Evolutionary conservation across 2,329 filamentous ascomycete species (phyloP).

Genomic region (Helicocarpus griseus): DNA sequence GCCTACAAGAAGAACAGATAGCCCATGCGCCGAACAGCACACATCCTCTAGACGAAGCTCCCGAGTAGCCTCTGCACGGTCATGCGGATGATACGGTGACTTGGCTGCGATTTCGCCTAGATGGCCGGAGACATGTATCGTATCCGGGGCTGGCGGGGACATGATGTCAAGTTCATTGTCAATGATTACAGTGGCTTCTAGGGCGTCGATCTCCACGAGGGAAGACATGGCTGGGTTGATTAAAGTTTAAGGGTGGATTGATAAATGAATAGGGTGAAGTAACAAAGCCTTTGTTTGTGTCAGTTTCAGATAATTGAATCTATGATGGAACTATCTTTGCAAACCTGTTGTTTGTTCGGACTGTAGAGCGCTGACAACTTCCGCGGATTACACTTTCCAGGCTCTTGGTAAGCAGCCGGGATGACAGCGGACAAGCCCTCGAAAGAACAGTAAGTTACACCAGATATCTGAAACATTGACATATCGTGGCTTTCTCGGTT

Average conservation of each 20-base stretch:
- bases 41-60: slow-evolving; percentile 43
- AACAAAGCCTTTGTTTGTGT: neutral
- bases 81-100: slow-evolving; percentile 23
- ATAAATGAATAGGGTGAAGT: neutral
- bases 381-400: no score
- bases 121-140: slow-evolving; percentile 34
- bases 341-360: no score
- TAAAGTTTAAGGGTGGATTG: neutral
- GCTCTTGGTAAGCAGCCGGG: no score
- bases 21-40: slow-evolving; percentile 46
- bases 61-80: slow-evolving; percentile 33
- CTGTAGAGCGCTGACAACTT: no score
- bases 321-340: no score
- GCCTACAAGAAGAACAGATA: slow-evolving; percentile 43
- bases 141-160: slow-evolving; percentile 37
- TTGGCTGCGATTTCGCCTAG: slow-evolving; percentile 34
- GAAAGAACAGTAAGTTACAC: no score
- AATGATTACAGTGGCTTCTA: slow-evolving; percentile 43
- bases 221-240: slow-evolving; percentile 2
- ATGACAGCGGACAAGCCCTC: no score
- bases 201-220: slow-evolving; percentile 34
- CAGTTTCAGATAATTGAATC: no score
- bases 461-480: no score
- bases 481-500: no score
- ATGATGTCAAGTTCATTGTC: slow-evolving; percentile 48